These are phyloP conservation scores for Melampsora larici-populina DNA, from an alignment of 1,284 basidiomycete genomes.

Conservation along the genomic window DNA sequence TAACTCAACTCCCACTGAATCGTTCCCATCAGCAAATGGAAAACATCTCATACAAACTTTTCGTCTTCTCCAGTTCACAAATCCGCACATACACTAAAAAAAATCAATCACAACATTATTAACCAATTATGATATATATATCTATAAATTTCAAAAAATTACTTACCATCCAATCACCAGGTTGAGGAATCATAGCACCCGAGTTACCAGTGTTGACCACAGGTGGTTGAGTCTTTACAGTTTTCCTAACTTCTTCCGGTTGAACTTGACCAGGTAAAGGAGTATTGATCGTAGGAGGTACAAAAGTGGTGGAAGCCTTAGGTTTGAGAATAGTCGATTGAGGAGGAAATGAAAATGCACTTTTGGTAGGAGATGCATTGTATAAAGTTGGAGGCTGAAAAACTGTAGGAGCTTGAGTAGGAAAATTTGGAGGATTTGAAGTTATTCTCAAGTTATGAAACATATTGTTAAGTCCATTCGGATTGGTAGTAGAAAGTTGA, in stretches of 20 bases:
- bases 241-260: slow-evolving; percentile 38
- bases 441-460: too few species aligned
- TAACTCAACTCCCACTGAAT: slow-evolving; percentile 34
- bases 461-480: too few species aligned
- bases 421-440: too few species aligned
- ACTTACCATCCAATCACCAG: slow-evolving; percentile 41
- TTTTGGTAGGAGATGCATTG: background rate
- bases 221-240: slow-evolving; percentile 33
- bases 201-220: slow-evolving; percentile 38
- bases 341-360: background rate
- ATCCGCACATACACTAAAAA: slow-evolving; percentile 36
- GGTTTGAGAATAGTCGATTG: background rate
- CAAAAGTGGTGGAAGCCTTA: too few species aligned
- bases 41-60: slow-evolving; percentile 43
- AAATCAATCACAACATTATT: background rate
- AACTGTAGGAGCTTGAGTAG: background rate
- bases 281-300: slow-evolving; percentile 4
- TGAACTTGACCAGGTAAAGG: slow-evolving; percentile 39
- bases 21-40: slow-evolving; percentile 40
- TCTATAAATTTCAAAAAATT: background rate
- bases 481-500: too few species aligned
- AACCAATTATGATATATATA: background rate
- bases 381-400: background rate
- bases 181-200: slow-evolving; percentile 38
- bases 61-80: slow-evolving; percentile 38